These are phyloP conservation scores for Solanum dulcamara DNA, from an alignment of 257 asterid species.

Conservation along the genomic window DNA sequence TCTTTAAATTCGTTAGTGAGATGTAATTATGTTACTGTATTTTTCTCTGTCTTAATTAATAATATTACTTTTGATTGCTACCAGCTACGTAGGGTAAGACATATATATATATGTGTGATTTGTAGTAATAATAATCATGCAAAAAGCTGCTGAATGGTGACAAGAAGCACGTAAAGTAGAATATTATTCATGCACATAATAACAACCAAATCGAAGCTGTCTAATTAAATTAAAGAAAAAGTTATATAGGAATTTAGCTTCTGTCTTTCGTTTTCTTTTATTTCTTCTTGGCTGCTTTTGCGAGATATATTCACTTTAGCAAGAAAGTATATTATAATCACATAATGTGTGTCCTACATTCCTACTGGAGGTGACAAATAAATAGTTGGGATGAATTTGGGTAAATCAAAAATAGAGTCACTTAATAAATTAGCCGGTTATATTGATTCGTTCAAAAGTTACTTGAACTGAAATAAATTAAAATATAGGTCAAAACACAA, in stretches of 20 bases:
- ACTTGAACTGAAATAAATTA: background rate
- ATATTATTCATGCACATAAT: conserved; percentile 4
- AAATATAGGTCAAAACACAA: too few species aligned
- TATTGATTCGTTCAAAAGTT: background rate
- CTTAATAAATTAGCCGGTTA: too few species aligned
- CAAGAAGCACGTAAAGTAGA: background rate
- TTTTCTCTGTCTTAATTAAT: background rate
- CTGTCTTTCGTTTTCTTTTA: background rate
- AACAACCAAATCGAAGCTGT: background rate
- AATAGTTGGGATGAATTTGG: too few species aligned
- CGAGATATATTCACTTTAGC: background rate
- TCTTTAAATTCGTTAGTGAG: background rate
- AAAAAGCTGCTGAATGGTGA: conserved; percentile 5
- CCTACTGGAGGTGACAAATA: too few species aligned
- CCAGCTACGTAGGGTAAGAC: background rate
- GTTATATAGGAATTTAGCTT: background rate
- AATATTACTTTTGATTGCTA: background rate
- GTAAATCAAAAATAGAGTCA: fast-evolving
- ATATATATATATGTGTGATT: background rate
- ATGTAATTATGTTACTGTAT: background rate
- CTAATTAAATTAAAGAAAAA: background rate
- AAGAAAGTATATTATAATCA: background rate
- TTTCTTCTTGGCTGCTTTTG: background rate
- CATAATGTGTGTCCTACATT: background rate
- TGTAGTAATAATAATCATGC: conserved; percentile 1